Evolutionary conservation across 768 basidiomycete species (phyloP).

Genomic region (Russula sp.): DNA sequence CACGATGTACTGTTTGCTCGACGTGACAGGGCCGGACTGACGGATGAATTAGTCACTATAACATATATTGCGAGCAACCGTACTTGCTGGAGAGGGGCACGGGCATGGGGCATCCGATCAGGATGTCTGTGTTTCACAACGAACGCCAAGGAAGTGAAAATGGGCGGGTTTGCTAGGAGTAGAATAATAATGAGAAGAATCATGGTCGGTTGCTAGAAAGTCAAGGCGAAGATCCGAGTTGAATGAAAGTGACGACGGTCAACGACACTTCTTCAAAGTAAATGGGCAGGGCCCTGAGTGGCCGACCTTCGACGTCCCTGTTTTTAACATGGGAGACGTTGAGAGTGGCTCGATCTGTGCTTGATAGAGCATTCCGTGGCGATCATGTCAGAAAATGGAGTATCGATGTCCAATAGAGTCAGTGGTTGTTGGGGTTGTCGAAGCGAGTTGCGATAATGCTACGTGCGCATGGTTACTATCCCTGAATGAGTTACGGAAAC

Average conservation of each 20-base stretch:
- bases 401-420: background rate
- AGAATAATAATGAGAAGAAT: background rate
- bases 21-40: background rate
- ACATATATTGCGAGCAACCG: background rate
- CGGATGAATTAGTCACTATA: background rate
- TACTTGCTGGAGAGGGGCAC: conserved; percentile 4
- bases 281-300: background rate
- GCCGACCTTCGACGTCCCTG: background rate
- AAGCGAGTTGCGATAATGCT: too few species aligned
- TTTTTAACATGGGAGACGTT: background rate
- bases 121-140: background rate
- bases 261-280: background rate
- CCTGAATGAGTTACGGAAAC: too few species aligned
- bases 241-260: background rate
- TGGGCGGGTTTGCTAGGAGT: background rate
- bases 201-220: background rate
- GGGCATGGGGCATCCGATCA: background rate
- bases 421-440: too few species aligned
- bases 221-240: background rate
- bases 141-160: background rate
- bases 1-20: conserved; percentile 29
- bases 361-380: background rate
- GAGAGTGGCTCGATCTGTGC: background rate
- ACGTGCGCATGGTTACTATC: too few species aligned
- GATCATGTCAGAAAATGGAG: too few species aligned